Evolutionary conservation across 768 basidiomycete species (phyloP).

Genomic region (Termitomyces titanicus): DNA sequence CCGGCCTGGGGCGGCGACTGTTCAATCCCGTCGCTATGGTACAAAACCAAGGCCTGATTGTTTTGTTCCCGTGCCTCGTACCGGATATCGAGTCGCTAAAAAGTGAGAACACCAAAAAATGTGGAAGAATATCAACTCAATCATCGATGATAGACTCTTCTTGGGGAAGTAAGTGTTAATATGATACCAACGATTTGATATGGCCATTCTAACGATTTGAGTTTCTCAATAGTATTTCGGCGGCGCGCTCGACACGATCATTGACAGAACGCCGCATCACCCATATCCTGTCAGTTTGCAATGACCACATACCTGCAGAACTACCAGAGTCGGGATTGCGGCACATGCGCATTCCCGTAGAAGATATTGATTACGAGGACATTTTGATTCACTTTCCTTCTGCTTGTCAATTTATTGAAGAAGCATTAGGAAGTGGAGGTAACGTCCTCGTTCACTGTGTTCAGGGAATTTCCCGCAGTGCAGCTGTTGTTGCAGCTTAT

Average conservation of each 20-base stretch:
- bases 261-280: conserved; percentile 73
- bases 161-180: conserved; percentile 65
- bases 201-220: conserved; percentile 13
- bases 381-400: conserved; percentile 63
- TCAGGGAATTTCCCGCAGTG: conserved; percentile 64
- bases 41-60: conserved; percentile 17
- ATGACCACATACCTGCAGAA: conserved; percentile 69
- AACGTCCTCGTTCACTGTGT: conserved; percentile 65
- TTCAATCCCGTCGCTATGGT: conserved; percentile 17
- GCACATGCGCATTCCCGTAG: conserved; percentile 69
- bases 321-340: conserved; percentile 62
- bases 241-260: conserved; percentile 68
- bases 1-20: conserved; percentile 22
- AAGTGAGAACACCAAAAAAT: conserved; percentile 28
- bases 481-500: conserved; percentile 74
- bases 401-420: conserved; percentile 64
- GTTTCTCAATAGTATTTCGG: conserved; percentile 47
- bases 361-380: conserved; percentile 69
- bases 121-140: conserved; percentile 68
- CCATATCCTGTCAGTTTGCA: conserved; percentile 76
- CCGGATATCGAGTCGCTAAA: conserved; percentile 4
- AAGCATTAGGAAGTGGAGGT: conserved; percentile 54
- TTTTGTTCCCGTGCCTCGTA: conserved; percentile 13
- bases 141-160: conserved; percentile 64
- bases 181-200: conserved; percentile 12